Evolutionary conservation across 2,329 filamentous ascomycete genomes (phyloP).

Genomic region (Didymella glomerata): DNA sequence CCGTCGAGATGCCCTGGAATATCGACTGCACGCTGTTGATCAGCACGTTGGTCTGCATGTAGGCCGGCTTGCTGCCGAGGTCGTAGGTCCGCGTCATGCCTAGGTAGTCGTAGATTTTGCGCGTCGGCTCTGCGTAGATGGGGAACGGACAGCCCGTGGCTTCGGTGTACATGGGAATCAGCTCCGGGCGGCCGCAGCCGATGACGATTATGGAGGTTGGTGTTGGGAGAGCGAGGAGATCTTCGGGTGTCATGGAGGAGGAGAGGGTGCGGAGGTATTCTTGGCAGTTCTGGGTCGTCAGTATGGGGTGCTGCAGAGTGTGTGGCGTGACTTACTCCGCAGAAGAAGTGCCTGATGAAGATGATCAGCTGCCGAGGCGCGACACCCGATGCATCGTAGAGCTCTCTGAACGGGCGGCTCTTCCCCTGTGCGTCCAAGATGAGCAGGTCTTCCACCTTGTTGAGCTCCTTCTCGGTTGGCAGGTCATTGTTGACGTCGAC

Average conservation of each 20-base stretch:
- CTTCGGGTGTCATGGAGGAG: slow-evolving; percentile 60
- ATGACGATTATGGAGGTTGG: slow-evolving; percentile 72
- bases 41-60: slow-evolving; percentile 65
- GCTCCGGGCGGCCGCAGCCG: slow-evolving; percentile 73
- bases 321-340: slow-evolving; percentile 67
- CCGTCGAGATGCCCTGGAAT: slow-evolving; percentile 68
- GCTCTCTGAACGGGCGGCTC: slow-evolving; percentile 48
- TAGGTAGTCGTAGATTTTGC: slow-evolving; percentile 70
- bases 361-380: slow-evolving; percentile 68
- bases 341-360: slow-evolving; percentile 83
- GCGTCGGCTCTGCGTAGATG: slow-evolving; percentile 79
- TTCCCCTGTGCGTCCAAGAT: slow-evolving; percentile 49
- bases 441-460: slow-evolving; percentile 42
- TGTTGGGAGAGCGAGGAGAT: slow-evolving; percentile 58
- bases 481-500: slow-evolving; percentile 50
- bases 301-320: neutral
- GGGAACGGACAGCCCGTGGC: slow-evolving; percentile 73
- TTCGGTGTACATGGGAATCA: slow-evolving; percentile 72
- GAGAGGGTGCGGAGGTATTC: slow-evolving; percentile 73
- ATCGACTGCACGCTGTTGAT: slow-evolving; percentile 62
- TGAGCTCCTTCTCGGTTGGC: slow-evolving; percentile 43
- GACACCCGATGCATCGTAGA: slow-evolving; percentile 47
- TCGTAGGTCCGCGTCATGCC: slow-evolving; percentile 73
- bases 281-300: slow-evolving; percentile 71
- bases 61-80: slow-evolving; percentile 69